Evolutionary conservation across 1,284 basidiomycete species (phyloP).

Genomic region (Phellopilus nigrolimitatus): DNA sequence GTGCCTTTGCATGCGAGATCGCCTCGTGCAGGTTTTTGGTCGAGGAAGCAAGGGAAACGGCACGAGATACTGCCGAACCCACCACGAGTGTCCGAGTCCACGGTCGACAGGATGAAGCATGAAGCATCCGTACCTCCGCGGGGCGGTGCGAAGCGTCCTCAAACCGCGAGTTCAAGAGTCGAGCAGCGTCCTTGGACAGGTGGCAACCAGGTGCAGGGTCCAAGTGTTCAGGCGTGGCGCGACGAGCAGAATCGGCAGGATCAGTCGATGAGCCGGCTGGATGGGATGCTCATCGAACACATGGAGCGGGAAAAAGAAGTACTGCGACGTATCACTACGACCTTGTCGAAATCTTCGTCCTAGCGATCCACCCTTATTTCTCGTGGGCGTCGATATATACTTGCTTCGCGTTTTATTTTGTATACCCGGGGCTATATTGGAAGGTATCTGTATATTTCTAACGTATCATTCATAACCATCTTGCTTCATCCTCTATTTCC

Average conservation of each 20-base stretch:
- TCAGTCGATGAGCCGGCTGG: slow-evolving; percentile 57
- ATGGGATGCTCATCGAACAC: slow-evolving; percentile 70
- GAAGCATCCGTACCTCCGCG: not conserved
- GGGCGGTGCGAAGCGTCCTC: slow-evolving; percentile 1
- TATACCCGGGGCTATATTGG: slow-evolving; percentile 19
- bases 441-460: slow-evolving; percentile 16
- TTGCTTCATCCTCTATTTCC: not conserved
- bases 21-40: slow-evolving; percentile 5
- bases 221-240: not conserved
- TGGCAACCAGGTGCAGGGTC: not conserved
- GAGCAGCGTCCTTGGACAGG: not conserved
- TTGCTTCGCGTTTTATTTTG: slow-evolving; percentile 2
- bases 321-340: slow-evolving; percentile 60
- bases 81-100: slow-evolving; percentile 14
- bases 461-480: not conserved
- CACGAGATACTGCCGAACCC: slow-evolving; percentile 1
- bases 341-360: slow-evolving; percentile 30
- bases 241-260: slow-evolving; percentile 36
- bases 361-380: not conserved
- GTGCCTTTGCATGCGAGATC: not conserved
- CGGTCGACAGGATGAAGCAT: slow-evolving; percentile 13
- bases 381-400: slow-evolving; percentile 7
- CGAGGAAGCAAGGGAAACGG: slow-evolving; percentile 11
- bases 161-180: slow-evolving; percentile 8
- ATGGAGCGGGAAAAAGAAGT: slow-evolving; percentile 67